Evolutionary conservation across 106 monocot genomes (phyloP), one percentile per base, ranked within the genome.

Genomic region (Alisma plantagoaquatica): DNA sequence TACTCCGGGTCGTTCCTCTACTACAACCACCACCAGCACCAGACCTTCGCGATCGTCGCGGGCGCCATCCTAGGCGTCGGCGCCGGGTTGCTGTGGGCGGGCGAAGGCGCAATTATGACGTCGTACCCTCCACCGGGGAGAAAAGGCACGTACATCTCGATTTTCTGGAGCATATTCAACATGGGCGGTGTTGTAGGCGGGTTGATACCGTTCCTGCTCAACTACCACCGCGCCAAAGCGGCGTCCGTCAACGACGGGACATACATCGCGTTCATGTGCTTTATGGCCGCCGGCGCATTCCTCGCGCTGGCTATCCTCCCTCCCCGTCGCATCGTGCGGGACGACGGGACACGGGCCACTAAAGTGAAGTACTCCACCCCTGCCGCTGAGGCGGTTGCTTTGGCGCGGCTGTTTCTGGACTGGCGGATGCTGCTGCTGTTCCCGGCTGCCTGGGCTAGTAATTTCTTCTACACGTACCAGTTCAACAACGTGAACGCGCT

Each of bases 381-480:
- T n/a, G 1, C 42, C 42, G 54, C 68, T n/a, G 96, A 96, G 44
- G 61, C 31, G 1, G 2, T 66, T 11, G 73, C 73, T 57, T 76
- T 84, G 29, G 26, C 78, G 14, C 67, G 65, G 51, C 78, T 96
- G 2, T 96, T 96, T 72, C 18, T 42, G 12, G 61, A 88, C 56
- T 81, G 88, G 84, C 73, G 60, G 47, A 89, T 89, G 96, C 84
- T 88, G 28, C 81, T 89, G 8, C 54, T 96, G 17, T 10, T 72
- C 33, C 88, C 96, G 3, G 84, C 96, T 15, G 74, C 96, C 0
- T 96, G 96, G 96, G 88, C 78, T 11, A 88, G 88, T 77, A 94
- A 94, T 64, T 94, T 94, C 75, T 94, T 94, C 84, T 94, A 94
- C 66, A 80, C 53, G 35, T 94, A 94, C 77, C 94, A 94, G 61